Evolutionary conservation across 192 early-diverging fungal species (phyloP).

Genomic region (Thamnidium elegans): DNA sequence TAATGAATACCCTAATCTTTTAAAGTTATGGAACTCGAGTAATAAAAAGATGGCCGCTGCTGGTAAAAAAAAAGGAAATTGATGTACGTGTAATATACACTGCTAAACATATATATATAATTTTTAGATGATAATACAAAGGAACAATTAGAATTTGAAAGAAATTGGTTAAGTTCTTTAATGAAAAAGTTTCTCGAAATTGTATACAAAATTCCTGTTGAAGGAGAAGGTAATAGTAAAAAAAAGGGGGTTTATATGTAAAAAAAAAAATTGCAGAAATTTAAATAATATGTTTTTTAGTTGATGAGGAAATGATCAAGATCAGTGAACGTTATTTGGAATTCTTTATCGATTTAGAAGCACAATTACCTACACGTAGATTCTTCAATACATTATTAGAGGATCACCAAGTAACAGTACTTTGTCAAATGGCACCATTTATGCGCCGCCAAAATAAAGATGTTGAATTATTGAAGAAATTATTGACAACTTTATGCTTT

Average conservation of each 20-base stretch:
- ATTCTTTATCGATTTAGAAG: conserved; percentile 82
- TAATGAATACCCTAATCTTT: conserved; percentile 51
- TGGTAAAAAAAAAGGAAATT: conserved; percentile 30
- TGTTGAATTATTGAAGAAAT: conserved; percentile 54
- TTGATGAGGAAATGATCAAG: conserved; percentile 42
- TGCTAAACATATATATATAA: neutral
- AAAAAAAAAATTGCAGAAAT: neutral
- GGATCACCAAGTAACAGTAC: conserved; percentile 72
- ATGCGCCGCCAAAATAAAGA: conserved; percentile 34
- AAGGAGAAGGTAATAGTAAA: conserved; percentile 39
- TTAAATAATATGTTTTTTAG: conserved; percentile 12
- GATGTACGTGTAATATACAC: no score
- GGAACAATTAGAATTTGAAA: conserved; percentile 51
- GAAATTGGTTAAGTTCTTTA: conserved; percentile 64
- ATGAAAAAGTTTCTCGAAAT: conserved; percentile 63
- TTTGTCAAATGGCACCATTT: conserved; percentile 49
- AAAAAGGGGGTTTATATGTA: neutral
- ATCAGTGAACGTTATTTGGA: conserved; percentile 78
- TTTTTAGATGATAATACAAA: conserved; percentile 43
- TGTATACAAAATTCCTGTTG: conserved; percentile 51
- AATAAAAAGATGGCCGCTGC: conserved; percentile 52
- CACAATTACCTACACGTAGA: conserved; percentile 91
- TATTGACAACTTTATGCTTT: conserved; percentile 65
- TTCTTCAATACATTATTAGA: conserved; percentile 76
- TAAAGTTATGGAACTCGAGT: conserved; percentile 65